Evolutionary conservation across 352 stramenopile genomes (phyloP).

Genomic region (Pythium angustatum): DNA sequence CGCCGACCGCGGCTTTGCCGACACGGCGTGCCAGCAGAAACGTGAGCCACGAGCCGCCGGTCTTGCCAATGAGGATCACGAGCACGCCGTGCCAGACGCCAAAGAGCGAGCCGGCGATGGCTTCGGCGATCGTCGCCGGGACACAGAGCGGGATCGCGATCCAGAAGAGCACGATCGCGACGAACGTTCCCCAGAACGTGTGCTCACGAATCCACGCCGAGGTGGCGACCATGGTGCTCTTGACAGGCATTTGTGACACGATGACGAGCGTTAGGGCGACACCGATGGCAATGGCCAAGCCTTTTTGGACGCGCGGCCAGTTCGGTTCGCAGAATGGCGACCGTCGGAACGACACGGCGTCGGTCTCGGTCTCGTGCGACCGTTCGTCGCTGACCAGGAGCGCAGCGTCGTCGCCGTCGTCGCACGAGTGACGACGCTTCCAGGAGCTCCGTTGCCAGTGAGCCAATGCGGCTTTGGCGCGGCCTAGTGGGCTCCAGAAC

Average conservation of each 20-base stretch:
- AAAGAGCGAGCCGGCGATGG: constrained; percentile 67
- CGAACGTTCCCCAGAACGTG: constrained; percentile 49
- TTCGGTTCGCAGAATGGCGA: too few relatives aligned
- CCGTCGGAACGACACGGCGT: too few relatives aligned
- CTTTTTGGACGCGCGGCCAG: too few relatives aligned
- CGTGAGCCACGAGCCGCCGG: constrained; percentile 61
- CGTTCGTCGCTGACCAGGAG: neutral
- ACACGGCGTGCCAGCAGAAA: constrained; percentile 60
- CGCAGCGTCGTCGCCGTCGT: constrained; percentile 17
- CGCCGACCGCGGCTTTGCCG: constrained; percentile 59
- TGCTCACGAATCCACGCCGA: constrained; percentile 56
- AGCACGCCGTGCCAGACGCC: constrained; percentile 48
- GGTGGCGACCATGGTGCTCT: constrained; percentile 40
- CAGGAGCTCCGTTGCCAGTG: constrained; percentile 18
- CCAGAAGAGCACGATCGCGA: constrained; percentile 56
- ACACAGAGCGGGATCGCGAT: constrained; percentile 70
- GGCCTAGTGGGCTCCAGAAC: constrained; percentile 11
- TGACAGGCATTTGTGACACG: constrained; percentile 44
- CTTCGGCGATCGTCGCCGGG: constrained; percentile 65
- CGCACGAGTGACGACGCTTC: constrained; percentile 22
- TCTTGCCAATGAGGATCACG: constrained; percentile 70
- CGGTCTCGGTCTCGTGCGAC: neutral
- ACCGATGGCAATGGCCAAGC: neutral
- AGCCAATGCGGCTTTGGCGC: constrained; percentile 1
- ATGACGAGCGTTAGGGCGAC: constrained; percentile 33